Conservation (phyloP, 2,329 filamentous ascomycete genomes). For the Diatrype stigma region DNA sequence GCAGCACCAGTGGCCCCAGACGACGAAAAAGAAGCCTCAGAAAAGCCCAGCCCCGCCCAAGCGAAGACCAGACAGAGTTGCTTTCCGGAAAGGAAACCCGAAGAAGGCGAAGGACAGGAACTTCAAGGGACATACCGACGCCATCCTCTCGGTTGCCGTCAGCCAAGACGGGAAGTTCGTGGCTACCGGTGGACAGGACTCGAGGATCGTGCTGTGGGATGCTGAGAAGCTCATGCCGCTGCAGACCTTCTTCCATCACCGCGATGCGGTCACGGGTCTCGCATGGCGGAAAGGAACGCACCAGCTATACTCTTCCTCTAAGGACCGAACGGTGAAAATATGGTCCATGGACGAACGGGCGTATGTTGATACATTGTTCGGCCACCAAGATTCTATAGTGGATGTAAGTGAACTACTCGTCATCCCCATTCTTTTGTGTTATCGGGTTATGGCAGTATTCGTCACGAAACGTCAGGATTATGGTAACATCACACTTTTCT, state of each 20-base stretch:
- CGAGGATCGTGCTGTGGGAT: slow-evolving; percentile 83
- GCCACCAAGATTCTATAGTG: neutral
- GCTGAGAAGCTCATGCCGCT: slow-evolving; percentile 73
- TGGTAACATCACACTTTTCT: neutral
- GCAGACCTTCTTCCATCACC: slow-evolving; percentile 85
- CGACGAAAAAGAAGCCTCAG: slow-evolving; percentile 54
- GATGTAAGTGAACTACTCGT: neutral
- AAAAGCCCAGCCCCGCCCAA: slow-evolving; percentile 55
- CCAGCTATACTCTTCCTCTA: slow-evolving; percentile 86
- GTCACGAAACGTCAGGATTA: too few species aligned
- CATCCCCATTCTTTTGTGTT: too few species aligned
- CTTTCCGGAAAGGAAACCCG: slow-evolving; percentile 58
- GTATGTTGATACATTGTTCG: slow-evolving; percentile 54
- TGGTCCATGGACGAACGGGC: slow-evolving; percentile 91
- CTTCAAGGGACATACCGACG: slow-evolving; percentile 73
- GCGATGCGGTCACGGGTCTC: slow-evolving; percentile 79
- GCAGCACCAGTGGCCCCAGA: slow-evolving; percentile 55
- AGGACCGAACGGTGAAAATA: slow-evolving; percentile 90
- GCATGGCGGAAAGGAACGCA: slow-evolving; percentile 85
- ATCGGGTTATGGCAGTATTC: too few species aligned
- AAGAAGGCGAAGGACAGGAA: slow-evolving; percentile 57
- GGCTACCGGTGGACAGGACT: slow-evolving; percentile 83
- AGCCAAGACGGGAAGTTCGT: slow-evolving; percentile 88
- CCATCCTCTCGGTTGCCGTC: slow-evolving; percentile 79
- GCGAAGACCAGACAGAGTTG: slow-evolving; percentile 59